Base-by-base conservation (phyloP, 78 protist genomes). In the Capsaspora owczarzaki region DNA sequence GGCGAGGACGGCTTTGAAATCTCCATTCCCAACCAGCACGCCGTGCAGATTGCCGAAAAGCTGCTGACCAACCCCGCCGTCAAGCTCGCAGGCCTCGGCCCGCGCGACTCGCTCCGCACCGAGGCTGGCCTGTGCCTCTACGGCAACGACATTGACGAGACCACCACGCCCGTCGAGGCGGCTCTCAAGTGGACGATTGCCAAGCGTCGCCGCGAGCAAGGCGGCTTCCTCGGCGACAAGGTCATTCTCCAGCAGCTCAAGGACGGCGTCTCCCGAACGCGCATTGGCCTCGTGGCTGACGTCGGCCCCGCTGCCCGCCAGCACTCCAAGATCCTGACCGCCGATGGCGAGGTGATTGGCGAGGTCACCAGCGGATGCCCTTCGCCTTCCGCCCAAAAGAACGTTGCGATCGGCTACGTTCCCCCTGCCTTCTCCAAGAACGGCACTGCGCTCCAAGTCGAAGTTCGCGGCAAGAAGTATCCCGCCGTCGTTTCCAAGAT, bases 1-100 rank as follows among this genome's bases (percentile, higher is more conserved):
- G 99, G 99, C 41, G 98, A 95, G 82, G 99, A 97, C 70, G 99
- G 99, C 35, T 96, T 94, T 82, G 99, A 97, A 85, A 85, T 97
- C 70, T 42, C 85, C 10, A 89, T 91, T 10, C 85, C 74, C 12
- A 41, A 60, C 27, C 47, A 31, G 49, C 25, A 22, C 25, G 19
- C 61, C 6, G 60, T 22, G 25, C 27, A 68, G 19, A 38, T 51
- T 10, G 70, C 63, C 0, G 19, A 27, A 4, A 42, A 38, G 27
- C 61, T 75, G 61, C 43, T 51, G 3, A 88, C 90, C 46, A 72
- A 84, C 33, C 37, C 2, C 27, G 91, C 60, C 4, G 91, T 92
- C 33, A 49, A 25, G 60, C 83, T 82, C 20, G 89, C 96, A 0
- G 99, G 99, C 43, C 84, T 97, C 29, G 99, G 97, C 37, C 93